Evolutionary conservation across 805 yeast genomes (phyloP).

Genomic region (Blastobotrys parvus): DNA sequence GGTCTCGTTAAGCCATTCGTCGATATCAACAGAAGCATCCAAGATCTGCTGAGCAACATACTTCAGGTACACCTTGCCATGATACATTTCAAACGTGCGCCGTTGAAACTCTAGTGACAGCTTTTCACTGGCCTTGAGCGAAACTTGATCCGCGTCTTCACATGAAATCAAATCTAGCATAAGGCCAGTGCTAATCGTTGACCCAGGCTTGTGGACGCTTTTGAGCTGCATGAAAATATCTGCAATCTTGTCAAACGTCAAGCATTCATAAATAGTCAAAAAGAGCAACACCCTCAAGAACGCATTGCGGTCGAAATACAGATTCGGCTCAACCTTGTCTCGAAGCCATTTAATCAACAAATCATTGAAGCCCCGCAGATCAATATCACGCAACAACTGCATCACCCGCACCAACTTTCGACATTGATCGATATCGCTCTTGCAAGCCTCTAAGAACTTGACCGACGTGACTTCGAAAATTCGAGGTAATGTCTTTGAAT

Average conservation of each 20-base stretch:
- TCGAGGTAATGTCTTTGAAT: conserved; percentile 6
- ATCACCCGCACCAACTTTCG: conserved; percentile 12
- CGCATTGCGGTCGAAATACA: conserved; percentile 27
- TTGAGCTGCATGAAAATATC: conserved; percentile 25
- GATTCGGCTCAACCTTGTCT: conserved; percentile 23
- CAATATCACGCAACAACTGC: conserved; percentile 18
- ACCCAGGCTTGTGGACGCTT: conserved; percentile 7
- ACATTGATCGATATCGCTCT: conserved; percentile 4
- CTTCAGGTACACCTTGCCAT: conserved; percentile 10
- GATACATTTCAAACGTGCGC: conserved; percentile 10
- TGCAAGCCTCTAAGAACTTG: conserved; percentile 12
- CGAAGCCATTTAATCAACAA: conserved; percentile 20
- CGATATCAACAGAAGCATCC: conserved; percentile 1
- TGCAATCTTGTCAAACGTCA: conserved; percentile 28
- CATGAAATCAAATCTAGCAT: conserved; percentile 15
- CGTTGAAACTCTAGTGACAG: conserved; percentile 18
- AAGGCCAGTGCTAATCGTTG: conserved; percentile 15
- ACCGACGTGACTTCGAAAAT: conserved; percentile 9
- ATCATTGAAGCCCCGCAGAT: conserved; percentile 16
- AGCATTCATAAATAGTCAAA: conserved; percentile 32
- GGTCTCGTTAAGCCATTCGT: conserved; percentile 8
- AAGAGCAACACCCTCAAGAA: conserved; percentile 32
- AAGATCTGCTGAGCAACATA: conserved; percentile 11
- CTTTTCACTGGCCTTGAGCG: conserved; percentile 13
- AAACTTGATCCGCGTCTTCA: conserved; percentile 5